Base-by-base conservation (phyloP, 352 stramenopile species). In the Globisporangium alternatum region DNA sequence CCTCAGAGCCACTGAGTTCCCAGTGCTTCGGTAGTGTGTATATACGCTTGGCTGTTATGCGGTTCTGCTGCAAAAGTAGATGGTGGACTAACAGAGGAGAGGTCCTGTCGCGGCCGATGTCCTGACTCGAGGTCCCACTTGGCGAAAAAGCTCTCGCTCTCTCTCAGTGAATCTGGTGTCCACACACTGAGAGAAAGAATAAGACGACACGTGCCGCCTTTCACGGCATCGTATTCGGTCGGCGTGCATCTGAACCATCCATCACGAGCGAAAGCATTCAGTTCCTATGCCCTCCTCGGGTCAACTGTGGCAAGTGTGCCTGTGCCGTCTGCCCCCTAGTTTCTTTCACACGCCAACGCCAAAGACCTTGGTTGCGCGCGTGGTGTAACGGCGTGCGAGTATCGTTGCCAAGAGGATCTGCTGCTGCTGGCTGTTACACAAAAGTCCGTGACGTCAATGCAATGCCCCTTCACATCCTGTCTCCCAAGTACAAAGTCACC, bases 81-180 rank as follows among this genome's bases (percentile, higher is more conserved):
- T n/a, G 22, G 22, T 21, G 12, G 22, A 33, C 47, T 33, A 21
- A 13, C 12, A 39, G 35, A 9, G 31, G 35, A 39, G 35, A 39
- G 35, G 35, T 39, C 35, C 35, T 39, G 35, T 39, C 35, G 35
- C 35, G 35, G 35, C 9, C 35, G 35, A 7, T 13, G 25, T 35
- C 48, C 48, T 54, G 48, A 54, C 48, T 54, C 31, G 48, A 30
- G n/a, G 22, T 54, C 13, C 48, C 48, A 35, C 48, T 54, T 35
- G 48, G 22, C 9, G 22, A 39, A 39, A 37, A 39, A 35, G 12
- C 47, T 25, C 48, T 54, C 48, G 48, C 48, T 54, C 48, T 54
- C 48, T 54, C 25, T n/a, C 13, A 35, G 48, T 35, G 22, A 35
- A 54, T 30, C 48, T 22, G 48, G 48, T 54, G 48, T 12, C 48